Evolutionary conservation across 495 filamentous ascomycete species (phyloP).

Genomic region (Lichina pygmaea): DNA sequence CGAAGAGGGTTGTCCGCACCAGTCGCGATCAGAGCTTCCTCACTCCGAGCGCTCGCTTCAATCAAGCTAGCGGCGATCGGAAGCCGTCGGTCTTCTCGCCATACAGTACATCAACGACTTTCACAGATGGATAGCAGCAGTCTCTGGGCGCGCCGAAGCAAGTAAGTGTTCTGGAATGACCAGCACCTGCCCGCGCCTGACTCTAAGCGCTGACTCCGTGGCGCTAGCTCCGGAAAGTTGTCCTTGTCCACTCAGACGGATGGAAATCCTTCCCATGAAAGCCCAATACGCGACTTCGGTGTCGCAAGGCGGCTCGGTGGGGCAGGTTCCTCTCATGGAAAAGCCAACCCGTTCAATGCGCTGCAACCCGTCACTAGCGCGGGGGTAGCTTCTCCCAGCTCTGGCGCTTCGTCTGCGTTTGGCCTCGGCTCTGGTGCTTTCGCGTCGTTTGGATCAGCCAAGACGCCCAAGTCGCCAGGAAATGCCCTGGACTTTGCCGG

Average conservation of each 20-base stretch:
- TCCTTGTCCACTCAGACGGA: constrained; percentile 47
- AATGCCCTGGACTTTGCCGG: constrained; percentile 45
- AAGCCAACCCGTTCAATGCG: constrained; percentile 66
- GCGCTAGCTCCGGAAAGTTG: constrained; percentile 38
- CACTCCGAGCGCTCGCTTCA: too few species aligned
- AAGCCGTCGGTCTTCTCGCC: too few species aligned
- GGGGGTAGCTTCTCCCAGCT: constrained; percentile 59
- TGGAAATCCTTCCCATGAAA: constrained; percentile 21
- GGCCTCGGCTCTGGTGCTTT: constrained; percentile 87
- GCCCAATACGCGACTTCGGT: constrained; percentile 30
- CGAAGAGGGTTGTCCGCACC: too few species aligned
- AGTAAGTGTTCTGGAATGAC: constrained; percentile 10
- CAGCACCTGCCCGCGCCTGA: constrained; percentile 16
- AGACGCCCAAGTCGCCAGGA: constrained; percentile 71
- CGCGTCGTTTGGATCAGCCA: constrained; percentile 66
- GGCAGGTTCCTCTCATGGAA: constrained; percentile 39
- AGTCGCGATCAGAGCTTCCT: too few species aligned
- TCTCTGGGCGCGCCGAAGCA: constrained; percentile 12
- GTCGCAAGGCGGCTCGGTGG: constrained; percentile 48
- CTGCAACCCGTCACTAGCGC: constrained; percentile 40
- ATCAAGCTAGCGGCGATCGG: too few species aligned
- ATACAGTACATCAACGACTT: too few species aligned
- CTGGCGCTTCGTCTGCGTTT: constrained; percentile 74
- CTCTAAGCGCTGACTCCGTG: constrained; percentile 16
- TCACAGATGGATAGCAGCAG: constrained; percentile 6